These are phyloP conservation scores for Apiosordaria backusii DNA, from an alignment of 495 filamentous ascomycete species.

Conservation along the genomic window DNA sequence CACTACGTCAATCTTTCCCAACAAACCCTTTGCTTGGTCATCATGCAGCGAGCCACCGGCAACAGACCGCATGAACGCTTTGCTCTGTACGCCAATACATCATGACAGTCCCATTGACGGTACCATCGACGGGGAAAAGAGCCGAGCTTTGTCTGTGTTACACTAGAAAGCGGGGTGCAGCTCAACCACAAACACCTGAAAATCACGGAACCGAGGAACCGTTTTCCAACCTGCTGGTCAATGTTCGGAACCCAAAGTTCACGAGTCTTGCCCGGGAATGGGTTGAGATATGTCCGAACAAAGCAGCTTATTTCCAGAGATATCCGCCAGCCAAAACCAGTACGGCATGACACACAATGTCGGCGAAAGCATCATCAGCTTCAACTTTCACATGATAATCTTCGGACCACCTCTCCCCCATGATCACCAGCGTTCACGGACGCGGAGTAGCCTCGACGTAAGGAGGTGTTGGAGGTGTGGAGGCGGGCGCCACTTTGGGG, in stretches of 20 bases:
- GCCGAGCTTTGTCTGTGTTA: constrained; percentile 7
- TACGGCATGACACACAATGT: neutral
- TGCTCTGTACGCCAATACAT: neutral
- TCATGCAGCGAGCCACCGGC: neutral
- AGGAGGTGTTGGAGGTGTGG: neutral
- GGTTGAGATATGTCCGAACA: neutral
- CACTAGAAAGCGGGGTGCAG: constrained; percentile 21
- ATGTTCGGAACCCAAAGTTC: neutral
- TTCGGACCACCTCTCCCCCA: neutral
- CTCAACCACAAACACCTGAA: neutral
- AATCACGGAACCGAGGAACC: constrained; percentile 14
- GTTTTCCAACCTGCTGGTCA: neutral
- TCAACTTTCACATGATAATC: neutral
- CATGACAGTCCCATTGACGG: neutral
- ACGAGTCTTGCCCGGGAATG: neutral
- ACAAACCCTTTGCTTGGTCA: neutral
- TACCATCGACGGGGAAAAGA: constrained; percentile 5
- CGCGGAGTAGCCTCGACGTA: neutral
- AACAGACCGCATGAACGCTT: neutral
- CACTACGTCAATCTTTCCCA: neutral
- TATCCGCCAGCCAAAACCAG: neutral
- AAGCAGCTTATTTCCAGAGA: neutral
- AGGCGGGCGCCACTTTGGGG: neutral
- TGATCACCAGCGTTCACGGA: neutral
- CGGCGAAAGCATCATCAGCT: neutral